Percentiles rank a stretch among this genome's conserved stretches.
These are phyloP conservation scores for Zancudomyces culisetae DNA, from an alignment of 371 early-diverging fungal genomes.

Conservation along the genomic window DNA sequence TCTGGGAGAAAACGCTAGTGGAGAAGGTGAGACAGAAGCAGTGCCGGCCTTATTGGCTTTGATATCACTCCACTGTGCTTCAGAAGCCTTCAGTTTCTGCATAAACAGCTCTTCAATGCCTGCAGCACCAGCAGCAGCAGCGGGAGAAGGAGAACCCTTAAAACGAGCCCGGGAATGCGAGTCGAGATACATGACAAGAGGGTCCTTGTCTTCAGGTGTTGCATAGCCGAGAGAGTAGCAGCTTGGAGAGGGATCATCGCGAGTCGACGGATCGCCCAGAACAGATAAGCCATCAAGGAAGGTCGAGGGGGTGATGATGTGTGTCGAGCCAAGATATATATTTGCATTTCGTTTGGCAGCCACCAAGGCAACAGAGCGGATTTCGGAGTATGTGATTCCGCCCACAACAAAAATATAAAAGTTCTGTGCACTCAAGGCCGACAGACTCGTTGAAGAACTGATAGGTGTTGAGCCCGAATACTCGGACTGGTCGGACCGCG, in stretches of 20 bases:
- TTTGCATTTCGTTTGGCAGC: conserved; percentile 46
- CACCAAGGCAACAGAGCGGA: conserved; percentile 68
- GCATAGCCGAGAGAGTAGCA: background rate
- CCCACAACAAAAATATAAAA: conserved; percentile 73
- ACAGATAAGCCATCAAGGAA: conserved; percentile 12
- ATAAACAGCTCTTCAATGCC: background rate
- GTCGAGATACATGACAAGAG: background rate
- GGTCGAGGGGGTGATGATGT: conserved; percentile 36
- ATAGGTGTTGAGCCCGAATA: background rate
- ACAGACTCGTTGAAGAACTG: background rate
- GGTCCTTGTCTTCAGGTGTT: background rate
- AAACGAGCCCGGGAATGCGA: too few species aligned
- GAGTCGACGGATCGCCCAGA: background rate
- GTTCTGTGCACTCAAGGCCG: conserved; percentile 15
- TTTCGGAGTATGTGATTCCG: conserved; percentile 81
- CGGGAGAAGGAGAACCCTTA: too few species aligned
- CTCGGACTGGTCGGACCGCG: conserved; percentile 1
- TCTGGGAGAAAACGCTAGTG: background rate
- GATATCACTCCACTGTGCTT: background rate
- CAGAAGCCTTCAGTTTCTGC: background rate
- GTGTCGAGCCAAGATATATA: conserved; percentile 49
- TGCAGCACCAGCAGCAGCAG: background rate
- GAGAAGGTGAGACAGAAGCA: background rate
- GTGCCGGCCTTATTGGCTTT: background rate
- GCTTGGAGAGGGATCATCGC: background rate